These are phyloP conservation scores for Kazachstania psychrophila DNA, from an alignment of 805 yeast genomes.

Conservation along the genomic window DNA sequence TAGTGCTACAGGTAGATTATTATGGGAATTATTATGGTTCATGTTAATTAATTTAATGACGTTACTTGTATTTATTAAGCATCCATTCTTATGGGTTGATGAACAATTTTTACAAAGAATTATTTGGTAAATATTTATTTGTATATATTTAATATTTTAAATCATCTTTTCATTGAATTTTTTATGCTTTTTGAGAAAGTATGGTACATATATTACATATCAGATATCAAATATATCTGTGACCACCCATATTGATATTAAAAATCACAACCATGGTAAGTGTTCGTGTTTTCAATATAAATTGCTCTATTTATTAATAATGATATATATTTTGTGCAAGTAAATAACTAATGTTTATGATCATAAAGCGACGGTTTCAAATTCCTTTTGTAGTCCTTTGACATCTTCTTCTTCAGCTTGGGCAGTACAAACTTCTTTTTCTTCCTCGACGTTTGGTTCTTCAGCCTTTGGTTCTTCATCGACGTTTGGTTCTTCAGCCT, in stretches of 20 bases:
- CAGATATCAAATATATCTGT: neutral
- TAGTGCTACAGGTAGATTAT: constrained; percentile 30
- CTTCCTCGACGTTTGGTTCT: constrained; percentile 8
- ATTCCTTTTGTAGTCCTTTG: constrained; percentile 16
- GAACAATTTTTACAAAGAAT: constrained; percentile 63
- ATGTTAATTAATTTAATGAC: constrained; percentile 45
- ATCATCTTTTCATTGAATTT: too few species aligned
- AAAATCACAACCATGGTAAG: too few species aligned
- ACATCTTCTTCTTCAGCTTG: constrained; percentile 4
- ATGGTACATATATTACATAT: neutral
- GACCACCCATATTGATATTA: too few species aligned
- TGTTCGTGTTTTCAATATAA: too few species aligned
- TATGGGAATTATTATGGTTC: constrained; percentile 55
- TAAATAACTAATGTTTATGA: too few species aligned
- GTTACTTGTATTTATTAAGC: constrained; percentile 45
- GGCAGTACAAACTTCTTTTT: constrained; percentile 7
- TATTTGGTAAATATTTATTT: constrained; percentile 54
- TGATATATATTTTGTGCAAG: too few species aligned
- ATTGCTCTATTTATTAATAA: too few species aligned
- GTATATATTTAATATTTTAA: neutral
- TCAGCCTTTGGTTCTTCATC: constrained; percentile 7
- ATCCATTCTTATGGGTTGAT: constrained; percentile 60
- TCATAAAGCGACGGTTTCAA: constrained; percentile 27
- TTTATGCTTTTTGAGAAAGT: too few species aligned
- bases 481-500: constrained; percentile 3